These are phyloP conservation scores for Aeminium ludgeri DNA, from an alignment of 495 filamentous ascomycete genomes.

Conservation along the genomic window DNA sequence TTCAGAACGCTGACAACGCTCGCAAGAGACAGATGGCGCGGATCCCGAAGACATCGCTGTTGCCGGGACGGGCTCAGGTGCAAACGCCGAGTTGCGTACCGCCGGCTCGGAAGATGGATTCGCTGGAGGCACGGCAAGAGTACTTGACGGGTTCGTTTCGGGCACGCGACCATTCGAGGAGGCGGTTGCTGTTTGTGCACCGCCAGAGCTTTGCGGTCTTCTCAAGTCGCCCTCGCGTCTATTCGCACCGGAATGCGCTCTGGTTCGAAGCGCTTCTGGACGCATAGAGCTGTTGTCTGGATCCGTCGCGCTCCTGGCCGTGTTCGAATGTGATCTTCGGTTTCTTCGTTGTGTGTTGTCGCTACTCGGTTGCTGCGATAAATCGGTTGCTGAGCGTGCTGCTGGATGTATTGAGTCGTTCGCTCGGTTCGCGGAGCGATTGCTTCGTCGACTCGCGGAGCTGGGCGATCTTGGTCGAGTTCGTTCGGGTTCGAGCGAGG, in stretches of 20 bases:
- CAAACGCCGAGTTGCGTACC: slow-evolving; percentile 7
- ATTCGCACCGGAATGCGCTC: too few species aligned
- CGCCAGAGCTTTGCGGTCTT: too few species aligned
- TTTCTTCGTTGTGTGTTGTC: slow-evolving; percentile 13
- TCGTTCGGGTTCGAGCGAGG: slow-evolving; percentile 14
- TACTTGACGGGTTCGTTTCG: too few species aligned
- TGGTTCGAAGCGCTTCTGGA: too few species aligned
- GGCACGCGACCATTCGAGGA: too few species aligned
- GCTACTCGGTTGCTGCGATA: slow-evolving; percentile 30
- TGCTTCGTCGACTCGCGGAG: slow-evolving; percentile 31
- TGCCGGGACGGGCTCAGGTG: slow-evolving; percentile 1
- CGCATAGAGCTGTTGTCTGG: slow-evolving; percentile 10
- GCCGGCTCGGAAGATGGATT: too few species aligned
- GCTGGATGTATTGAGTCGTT: slow-evolving; percentile 24
- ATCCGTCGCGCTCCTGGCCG: slow-evolving; percentile 34
- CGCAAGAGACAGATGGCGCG: slow-evolving; percentile 59
- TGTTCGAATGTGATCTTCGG: slow-evolving; percentile 17
- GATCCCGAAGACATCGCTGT: neutral
- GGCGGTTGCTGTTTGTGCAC: too few species aligned
- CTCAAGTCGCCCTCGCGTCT: too few species aligned
- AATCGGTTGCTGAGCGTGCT: slow-evolving; percentile 42
- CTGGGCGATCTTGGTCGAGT: slow-evolving; percentile 7
- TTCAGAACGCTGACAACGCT: slow-evolving; percentile 42
- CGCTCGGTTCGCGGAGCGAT: slow-evolving; percentile 12
- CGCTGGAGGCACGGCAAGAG: too few species aligned